Evolutionary conservation across 129 eudicot species (phyloP).

Genomic region (Glebionis coronaria): DNA sequence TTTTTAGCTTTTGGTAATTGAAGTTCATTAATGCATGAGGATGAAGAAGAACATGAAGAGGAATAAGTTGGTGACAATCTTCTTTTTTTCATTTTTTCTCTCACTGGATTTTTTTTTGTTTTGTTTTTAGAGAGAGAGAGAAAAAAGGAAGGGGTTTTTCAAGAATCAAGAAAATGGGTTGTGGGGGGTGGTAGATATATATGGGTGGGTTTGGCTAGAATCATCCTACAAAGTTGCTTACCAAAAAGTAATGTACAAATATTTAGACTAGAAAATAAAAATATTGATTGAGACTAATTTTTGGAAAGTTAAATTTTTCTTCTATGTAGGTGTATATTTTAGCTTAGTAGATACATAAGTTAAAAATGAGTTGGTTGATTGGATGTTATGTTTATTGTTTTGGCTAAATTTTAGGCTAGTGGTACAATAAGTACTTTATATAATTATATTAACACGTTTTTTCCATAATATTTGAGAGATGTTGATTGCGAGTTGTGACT

Average conservation of each 20-base stretch:
- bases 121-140: slow-evolving; percentile 2
- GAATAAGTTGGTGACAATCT: slow-evolving; percentile 44
- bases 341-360: too few species aligned
- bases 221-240: slow-evolving; percentile 52
- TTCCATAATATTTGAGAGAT: too few species aligned
- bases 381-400: too few species aligned
- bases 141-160: slow-evolving; percentile 9
- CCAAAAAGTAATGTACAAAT: slow-evolving; percentile 38
- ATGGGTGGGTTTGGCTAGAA: slow-evolving; percentile 54
- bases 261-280: slow-evolving; percentile 26
- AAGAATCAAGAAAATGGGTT: slow-evolving; percentile 16
- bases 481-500: too few species aligned
- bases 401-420: too few species aligned
- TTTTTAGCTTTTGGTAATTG: slow-evolving; percentile 32
- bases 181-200: too few species aligned
- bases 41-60: slow-evolving; percentile 56
- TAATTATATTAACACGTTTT: too few species aligned
- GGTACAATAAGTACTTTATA: too few species aligned
- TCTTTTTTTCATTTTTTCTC: slow-evolving; percentile 41
- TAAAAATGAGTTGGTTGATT: too few species aligned
- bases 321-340: too few species aligned
- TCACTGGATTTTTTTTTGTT: slow-evolving; percentile 5
- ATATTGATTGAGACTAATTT: slow-evolving; percentile 25
- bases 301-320: too few species aligned
- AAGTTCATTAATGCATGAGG: slow-evolving; percentile 51